Evolutionary conservation across 352 stramenopile species (phyloP), one percentile per base, ranked within the genome.

Genomic region (Phytophthora hybrid): DNA sequence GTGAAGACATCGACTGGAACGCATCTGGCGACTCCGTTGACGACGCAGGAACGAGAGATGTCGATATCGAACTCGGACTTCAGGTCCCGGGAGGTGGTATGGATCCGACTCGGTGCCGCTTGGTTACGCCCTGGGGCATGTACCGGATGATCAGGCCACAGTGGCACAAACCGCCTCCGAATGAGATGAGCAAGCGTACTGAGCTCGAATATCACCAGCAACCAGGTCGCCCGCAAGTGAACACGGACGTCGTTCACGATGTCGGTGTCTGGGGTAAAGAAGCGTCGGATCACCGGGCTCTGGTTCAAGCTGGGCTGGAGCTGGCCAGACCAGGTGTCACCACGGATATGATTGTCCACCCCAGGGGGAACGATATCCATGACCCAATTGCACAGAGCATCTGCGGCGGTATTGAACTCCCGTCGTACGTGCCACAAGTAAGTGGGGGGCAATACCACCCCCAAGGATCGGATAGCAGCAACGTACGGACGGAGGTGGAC

Each of bases 301-400:
- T 39, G 19, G 14, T 19, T 18, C 41, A 49, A 21, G 16, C 41
- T 49, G 41, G 41, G 16, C 16, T 6, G 6, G 6, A 21, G 41
- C 41, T 21, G 41, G 5, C 1, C 41, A 41, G 52, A 7, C n/a
- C 10, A 55, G 10, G 32, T n/a, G 13, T 49, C 41, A 19, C 16
- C 11, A 8, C 4, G 4, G 23, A 21, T 13, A 32, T 18, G 39
- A 44, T 9, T 32, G 19, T 34, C 59, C 49, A 26, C n/a, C 1
- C n/a, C 18, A 16, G 31, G 16, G n/a, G 21, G 8, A 11, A 53
- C 26, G 32, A 18, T 31, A 53, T 79, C 62, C 66, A 73, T 75
- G 23, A 61, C 49, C 62, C 66, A 79, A 51, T 79, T 79, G 52
- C 66, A 73, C 4, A 73, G 51, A 4, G 58, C 58, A 29, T 73